Evolutionary conservation across 2,329 filamentous ascomycete genomes (phyloP).

Genomic region (Ustilaginoidea virens): DNA sequence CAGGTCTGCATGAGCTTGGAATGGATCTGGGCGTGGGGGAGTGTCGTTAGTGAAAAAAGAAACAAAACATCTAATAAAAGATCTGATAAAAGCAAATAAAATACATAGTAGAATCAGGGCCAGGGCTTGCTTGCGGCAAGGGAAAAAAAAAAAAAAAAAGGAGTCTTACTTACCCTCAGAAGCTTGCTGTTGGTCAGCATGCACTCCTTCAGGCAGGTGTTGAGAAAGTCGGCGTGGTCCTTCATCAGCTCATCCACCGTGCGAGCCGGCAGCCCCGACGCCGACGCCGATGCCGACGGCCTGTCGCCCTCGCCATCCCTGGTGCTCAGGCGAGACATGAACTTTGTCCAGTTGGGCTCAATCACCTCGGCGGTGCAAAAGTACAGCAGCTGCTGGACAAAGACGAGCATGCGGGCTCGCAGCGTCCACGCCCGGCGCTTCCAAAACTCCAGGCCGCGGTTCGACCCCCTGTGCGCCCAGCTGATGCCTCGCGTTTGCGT

Average conservation of each 20-base stretch:
- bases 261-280: slow-evolving; percentile 19
- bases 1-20: slow-evolving; percentile 95
- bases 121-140: too few relatives aligned
- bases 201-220: slow-evolving; percentile 95
- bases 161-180: slow-evolving; percentile 48
- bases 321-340: slow-evolving; percentile 73
- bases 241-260: slow-evolving; percentile 98
- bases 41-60: neutral
- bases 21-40: slow-evolving; percentile 52
- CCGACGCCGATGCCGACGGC: too few relatives aligned
- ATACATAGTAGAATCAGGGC: too few relatives aligned
- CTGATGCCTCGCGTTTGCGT: slow-evolving; percentile 67
- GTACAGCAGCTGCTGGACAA: slow-evolving; percentile 91
- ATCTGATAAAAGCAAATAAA: too few relatives aligned
- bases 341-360: slow-evolving; percentile 88
- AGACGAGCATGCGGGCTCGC: slow-evolving; percentile 86
- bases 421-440: slow-evolving; percentile 87
- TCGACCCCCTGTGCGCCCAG: slow-evolving; percentile 70
- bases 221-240: slow-evolving; percentile 94
- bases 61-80: too few relatives aligned
- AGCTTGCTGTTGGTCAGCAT: slow-evolving; percentile 97
- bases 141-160: too few relatives aligned
- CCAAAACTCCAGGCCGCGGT: slow-evolving; percentile 69
- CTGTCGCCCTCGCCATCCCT: slow-evolving; percentile 27
- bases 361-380: slow-evolving; percentile 96